Conservation (phyloP, 2,329 filamentous ascomycete genomes). For the Cladosporium sp. region DNA sequence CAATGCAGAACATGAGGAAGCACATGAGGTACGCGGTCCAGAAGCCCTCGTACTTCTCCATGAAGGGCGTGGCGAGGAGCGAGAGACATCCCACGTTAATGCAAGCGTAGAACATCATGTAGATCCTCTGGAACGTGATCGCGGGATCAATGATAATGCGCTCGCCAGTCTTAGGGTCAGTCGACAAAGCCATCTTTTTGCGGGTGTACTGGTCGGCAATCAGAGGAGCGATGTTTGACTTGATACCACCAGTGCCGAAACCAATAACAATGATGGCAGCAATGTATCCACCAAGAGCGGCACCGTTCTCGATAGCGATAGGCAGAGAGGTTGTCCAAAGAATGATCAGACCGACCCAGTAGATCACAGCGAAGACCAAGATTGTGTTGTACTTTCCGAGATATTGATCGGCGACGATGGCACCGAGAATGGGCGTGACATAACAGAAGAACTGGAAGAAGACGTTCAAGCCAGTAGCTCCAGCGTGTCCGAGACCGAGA, state of each 20-base stretch:
- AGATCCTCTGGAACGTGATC: slow-evolving; percentile 46
- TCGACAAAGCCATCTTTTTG: slow-evolving; percentile 39
- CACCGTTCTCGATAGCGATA: slow-evolving; percentile 56
- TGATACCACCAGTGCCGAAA: slow-evolving; percentile 76
- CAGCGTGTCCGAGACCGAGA: slow-evolving; percentile 38
- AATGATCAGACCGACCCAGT: slow-evolving; percentile 63
- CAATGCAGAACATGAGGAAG: slow-evolving; percentile 60
- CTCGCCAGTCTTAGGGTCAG: slow-evolving; percentile 37
- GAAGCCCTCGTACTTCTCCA: slow-evolving; percentile 65
- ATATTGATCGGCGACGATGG: slow-evolving; percentile 61
- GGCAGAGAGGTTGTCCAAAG: slow-evolving; percentile 65
- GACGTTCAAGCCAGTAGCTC: slow-evolving; percentile 41
- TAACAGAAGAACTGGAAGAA: slow-evolving; percentile 50
- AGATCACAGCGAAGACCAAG: slow-evolving; percentile 59
- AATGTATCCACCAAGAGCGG: slow-evolving; percentile 60
- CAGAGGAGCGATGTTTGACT: slow-evolving; percentile 63
- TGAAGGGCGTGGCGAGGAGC: slow-evolving; percentile 61
- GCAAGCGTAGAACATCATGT: slow-evolving; percentile 66
- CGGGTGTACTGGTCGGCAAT: slow-evolving; percentile 47
- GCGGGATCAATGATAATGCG: slow-evolving; percentile 45
- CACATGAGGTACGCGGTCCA: slow-evolving; percentile 62
- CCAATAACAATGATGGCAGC: slow-evolving; percentile 64
- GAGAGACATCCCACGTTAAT: slow-evolving; percentile 70
- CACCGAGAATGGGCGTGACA: slow-evolving; percentile 43
- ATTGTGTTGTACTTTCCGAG: slow-evolving; percentile 68